Evolutionary conservation across 208 protist genomes (phyloP), one percentile per base, ranked within the genome.

Genomic region (Crithidia sp.): DNA sequence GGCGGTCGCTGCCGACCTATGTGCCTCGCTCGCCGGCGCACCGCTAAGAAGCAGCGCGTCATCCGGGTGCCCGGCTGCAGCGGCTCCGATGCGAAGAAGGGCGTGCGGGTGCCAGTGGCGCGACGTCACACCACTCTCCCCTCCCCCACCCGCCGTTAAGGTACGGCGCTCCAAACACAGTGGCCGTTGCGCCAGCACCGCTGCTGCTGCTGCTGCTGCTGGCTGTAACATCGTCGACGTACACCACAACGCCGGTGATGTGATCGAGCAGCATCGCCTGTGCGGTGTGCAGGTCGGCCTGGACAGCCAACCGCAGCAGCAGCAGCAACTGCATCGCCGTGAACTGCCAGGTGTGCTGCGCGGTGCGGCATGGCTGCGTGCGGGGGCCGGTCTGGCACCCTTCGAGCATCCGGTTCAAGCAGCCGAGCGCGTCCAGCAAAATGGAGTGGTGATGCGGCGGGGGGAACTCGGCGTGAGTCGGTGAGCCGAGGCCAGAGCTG

Each of bases 241-340:
- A 82, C 36, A 77, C 54, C 19, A 81, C 69, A 2, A 74, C 54
- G 12, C 72, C 53, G 17, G 77, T 57, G 12, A 90, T 28, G 71
- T 87, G 79, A 12, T 72, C 74, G 19, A 90, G 76, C 43, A 90
- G 71, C 39, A 79, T 65, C 43, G 74, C 62, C 55, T 90, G 85
- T 55, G 69, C 71, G n/a, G 66, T 61, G 36, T 72, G 41, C n/a
- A 76, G 52, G 44, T 64, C 39, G 37, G 72, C 60, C 54, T 67
- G 50, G 28, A 84, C 76, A 3, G 74, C 76, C 19, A 78, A 63
- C 44, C 60, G 82, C 57, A 87, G 71, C 16, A 90, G 55, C 13
- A 69, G 62, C 37, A 87, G 41, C 5, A 80, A 54, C 45, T 80
- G 72, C 12, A 65, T 36, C 8, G 69, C 65, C 16, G 72, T 82